phyloP scores from a whole-genome alignment of 2,329 filamentous ascomycete species.

The Ceratocystiopsis brevicomis region DNA sequence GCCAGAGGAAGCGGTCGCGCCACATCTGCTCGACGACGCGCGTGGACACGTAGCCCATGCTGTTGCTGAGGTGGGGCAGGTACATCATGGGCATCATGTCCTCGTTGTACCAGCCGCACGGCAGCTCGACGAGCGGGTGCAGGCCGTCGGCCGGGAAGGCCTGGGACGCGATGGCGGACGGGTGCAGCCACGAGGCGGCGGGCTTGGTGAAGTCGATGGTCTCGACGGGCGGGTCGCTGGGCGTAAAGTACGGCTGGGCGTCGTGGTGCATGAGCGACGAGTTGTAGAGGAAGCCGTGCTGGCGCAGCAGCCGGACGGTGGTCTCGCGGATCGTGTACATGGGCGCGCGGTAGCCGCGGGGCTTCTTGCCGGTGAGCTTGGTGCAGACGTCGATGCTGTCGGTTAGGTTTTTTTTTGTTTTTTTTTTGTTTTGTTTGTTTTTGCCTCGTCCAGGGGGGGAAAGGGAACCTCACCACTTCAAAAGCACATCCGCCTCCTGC shows the following conservation, averaged over 20 bases:
- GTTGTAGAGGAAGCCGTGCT: slow-evolving; percentile 51
- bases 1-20: slow-evolving; percentile 44
- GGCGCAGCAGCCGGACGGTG: slow-evolving; percentile 35
- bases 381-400: slow-evolving; percentile 12
- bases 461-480: slow-evolving; percentile 26
- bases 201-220: slow-evolving; percentile 46
- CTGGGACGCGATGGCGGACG: slow-evolving; percentile 22
- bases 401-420: no score
- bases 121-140: slow-evolving; percentile 43
- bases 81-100: slow-evolving; percentile 49
- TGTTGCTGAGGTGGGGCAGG: slow-evolving; percentile 44
- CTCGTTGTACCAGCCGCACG: slow-evolving; percentile 44
- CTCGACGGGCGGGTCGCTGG: slow-evolving; percentile 44
- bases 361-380: slow-evolving; percentile 30
- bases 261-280: slow-evolving; percentile 48
- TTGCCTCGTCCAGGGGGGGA: no score
- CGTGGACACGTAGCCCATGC: slow-evolving; percentile 37
- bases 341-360: slow-evolving; percentile 38
- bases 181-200: slow-evolving; percentile 47
- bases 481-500: slow-evolving; percentile 55
- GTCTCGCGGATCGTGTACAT: slow-evolving; percentile 26
- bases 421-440: no score
- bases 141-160: slow-evolving; percentile 26
- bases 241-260: slow-evolving; percentile 42
- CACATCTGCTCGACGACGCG: slow-evolving; percentile 40